These are phyloP conservation scores for Lycium barbarum DNA, from an alignment of 257 asterid genomes.

Conservation along the genomic window DNA sequence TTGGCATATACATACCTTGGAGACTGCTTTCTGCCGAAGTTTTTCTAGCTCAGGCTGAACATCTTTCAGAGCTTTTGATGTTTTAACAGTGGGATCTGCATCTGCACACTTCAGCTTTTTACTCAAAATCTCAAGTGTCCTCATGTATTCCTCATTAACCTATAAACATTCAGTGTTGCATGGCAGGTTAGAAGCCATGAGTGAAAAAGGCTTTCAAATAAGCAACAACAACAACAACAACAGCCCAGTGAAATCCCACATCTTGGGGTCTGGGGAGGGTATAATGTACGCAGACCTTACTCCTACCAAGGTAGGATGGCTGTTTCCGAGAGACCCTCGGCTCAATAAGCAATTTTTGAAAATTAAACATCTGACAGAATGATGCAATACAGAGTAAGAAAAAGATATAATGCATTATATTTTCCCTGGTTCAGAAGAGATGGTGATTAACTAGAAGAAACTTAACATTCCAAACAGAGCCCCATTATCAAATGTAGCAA, in stretches of 20 bases:
- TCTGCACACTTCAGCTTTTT: slow-evolving; percentile 87
- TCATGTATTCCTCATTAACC: slow-evolving; percentile 96
- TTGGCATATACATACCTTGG: slow-evolving; percentile 63
- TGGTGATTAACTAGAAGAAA: slow-evolving; percentile 2
- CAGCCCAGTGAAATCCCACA: no score
- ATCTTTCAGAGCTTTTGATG: slow-evolving; percentile 86
- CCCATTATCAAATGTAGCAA: slow-evolving; percentile 19
- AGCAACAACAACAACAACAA: no score
- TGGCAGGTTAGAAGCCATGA: slow-evolving; percentile 36
- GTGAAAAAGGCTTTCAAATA: not conserved
- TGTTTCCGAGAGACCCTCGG: no score
- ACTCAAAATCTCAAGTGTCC: slow-evolving; percentile 85
- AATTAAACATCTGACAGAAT: slow-evolving; percentile 3
- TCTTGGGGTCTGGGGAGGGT: no score
- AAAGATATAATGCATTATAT: not conserved
- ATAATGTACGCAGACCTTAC: no score
- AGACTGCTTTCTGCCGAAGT: slow-evolving; percentile 96
- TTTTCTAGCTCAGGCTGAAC: slow-evolving; percentile 95
- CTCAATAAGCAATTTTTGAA: not conserved
- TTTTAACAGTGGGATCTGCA: slow-evolving; percentile 76
- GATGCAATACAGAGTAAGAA: slow-evolving; percentile 8
- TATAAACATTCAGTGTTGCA: slow-evolving; percentile 42
- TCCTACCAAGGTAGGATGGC: no score
- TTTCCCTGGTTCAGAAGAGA: slow-evolving; percentile 13
- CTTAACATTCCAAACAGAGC: not conserved